A percentile compares a stretch with the other conserved stretches of the same genome.
Conservation (phyloP, 805 yeast genomes). For the Kluyveromyces aestuarii region DNA sequence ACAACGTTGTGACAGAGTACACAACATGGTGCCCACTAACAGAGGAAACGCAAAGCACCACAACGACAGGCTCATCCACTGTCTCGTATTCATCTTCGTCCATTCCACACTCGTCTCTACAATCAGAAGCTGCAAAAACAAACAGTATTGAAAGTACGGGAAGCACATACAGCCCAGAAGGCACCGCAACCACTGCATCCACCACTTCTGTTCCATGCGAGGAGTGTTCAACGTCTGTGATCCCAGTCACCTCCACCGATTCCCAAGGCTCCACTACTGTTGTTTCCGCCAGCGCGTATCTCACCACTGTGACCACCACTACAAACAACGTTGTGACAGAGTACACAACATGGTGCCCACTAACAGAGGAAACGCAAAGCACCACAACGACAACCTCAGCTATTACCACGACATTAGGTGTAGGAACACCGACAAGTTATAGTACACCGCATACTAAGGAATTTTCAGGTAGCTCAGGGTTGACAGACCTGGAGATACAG, state of each 20-base stretch:
- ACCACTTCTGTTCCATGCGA: not conserved
- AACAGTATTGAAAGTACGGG: not conserved
- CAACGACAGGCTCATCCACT: not conserved
- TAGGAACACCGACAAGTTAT: not conserved
- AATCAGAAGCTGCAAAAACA: not conserved
- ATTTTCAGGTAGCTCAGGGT: not conserved
- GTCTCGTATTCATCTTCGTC: not conserved
- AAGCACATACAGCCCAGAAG: not conserved
- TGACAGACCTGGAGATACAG: not conserved
- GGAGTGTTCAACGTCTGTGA: not conserved
- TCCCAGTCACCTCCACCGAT: not conserved
- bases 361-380: not conserved
- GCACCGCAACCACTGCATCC: not conserved
- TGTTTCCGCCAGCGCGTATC: conserved; percentile 2
- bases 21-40: conserved; percentile 13
- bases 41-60: not conserved
- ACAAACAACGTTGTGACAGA: conserved; percentile 15
- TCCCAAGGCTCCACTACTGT: conserved; percentile 1
- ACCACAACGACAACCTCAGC: not conserved
- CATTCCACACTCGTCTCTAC: not conserved
- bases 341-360: conserved; percentile 17
- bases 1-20: conserved; percentile 7
- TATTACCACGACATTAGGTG: too few relatives aligned
- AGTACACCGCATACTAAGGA: not conserved
- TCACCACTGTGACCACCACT: conserved; percentile 4